Percentiles rank a stretch among this genome's conserved stretches.
These are phyloP conservation scores for Globisporangium nagaii DNA, from an alignment of 352 stramenopile species.

Conservation along the genomic window DNA sequence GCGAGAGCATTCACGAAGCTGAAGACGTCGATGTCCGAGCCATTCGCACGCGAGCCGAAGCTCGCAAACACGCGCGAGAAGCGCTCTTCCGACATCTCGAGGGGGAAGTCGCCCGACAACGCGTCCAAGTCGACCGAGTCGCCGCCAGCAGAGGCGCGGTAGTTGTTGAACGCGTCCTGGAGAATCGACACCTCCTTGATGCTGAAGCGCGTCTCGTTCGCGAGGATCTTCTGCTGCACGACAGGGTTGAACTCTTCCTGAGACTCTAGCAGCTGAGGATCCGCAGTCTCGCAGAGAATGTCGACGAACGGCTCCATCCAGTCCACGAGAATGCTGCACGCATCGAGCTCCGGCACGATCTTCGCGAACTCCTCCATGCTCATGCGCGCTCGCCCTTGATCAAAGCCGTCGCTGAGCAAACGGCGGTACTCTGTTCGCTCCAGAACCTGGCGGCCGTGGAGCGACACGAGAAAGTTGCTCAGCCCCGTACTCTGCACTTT, in stretches of 20 bases:
- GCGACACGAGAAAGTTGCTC: slow-evolving; percentile 81
- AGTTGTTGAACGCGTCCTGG: slow-evolving; percentile 84
- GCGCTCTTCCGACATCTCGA: slow-evolving; percentile 82
- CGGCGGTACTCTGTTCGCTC: slow-evolving; percentile 70
- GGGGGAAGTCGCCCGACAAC: slow-evolving; percentile 68
- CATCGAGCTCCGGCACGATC: slow-evolving; percentile 46
- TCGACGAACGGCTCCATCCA: slow-evolving; percentile 85
- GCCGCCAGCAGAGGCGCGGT: slow-evolving; percentile 58
- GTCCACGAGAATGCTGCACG: slow-evolving; percentile 55
- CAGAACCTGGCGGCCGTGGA: slow-evolving; percentile 71
- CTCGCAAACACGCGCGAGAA: slow-evolving; percentile 73
- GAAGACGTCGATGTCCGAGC: slow-evolving; percentile 80
- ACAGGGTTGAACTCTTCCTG: slow-evolving; percentile 87
- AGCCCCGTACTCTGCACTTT: slow-evolving; percentile 84
- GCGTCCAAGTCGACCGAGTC: slow-evolving; percentile 74
- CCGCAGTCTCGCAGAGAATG: slow-evolving; percentile 79
- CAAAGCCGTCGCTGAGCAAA: slow-evolving; percentile 74
- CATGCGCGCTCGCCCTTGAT: slow-evolving; percentile 75
- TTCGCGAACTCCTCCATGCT: slow-evolving; percentile 67
- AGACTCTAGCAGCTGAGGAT: slow-evolving; percentile 73
- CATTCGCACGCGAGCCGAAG: slow-evolving; percentile 76
- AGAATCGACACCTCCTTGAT: slow-evolving; percentile 75
- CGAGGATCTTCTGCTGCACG: slow-evolving; percentile 85
- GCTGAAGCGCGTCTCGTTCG: slow-evolving; percentile 76
- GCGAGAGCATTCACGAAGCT: slow-evolving; percentile 81